Base-by-base conservation (phyloP, 345 rosid species). In the Passiflora organensis region DNA sequence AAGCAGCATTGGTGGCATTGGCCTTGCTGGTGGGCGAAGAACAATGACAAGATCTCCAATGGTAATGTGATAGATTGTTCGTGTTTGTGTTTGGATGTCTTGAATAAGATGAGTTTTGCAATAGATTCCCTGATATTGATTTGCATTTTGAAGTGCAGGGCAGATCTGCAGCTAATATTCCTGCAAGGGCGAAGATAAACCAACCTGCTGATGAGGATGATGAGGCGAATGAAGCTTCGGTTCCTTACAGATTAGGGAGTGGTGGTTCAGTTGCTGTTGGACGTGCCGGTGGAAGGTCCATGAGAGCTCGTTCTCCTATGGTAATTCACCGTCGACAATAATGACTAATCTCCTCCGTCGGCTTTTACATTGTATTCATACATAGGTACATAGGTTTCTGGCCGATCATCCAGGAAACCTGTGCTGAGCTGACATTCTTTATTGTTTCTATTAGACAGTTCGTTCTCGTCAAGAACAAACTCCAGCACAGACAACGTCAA, bases 391-490 rank as follows among this genome's bases (percentile, higher is more conserved):
- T 13, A 8, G 47, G 25, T 51, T 32, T 51, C 6, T 53, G 15
- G 24, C 28, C n/a, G n/a, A n/a, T n/a, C n/a, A n/a, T n/a, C n/a
- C n/a, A n/a, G n/a, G n/a, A n/a, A n/a, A n/a, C n/a, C n/a, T n/a
- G n/a, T 32, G 21, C 48, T n/a, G 18, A 55, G 48, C 44, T 34
- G n/a, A 22, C 14, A 9, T 24, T 55, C n/a, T 0, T 18, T 43
- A n/a, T 57, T 63, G 46, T 66, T 64, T 66, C 20, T 57, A 41
- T 57, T 77, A 87, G 97, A 68, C 87, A 63, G 82, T 83, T 69
- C 82, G 74, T 59, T 69, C 74, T 56, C 68, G 66, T 68, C 78
- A 61, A 68, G 97, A 84, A 47, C 95, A 77, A 39, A 63, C 75
- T 32, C 60, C 66, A 42, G 67, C 69, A 56, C 82, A 70, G 58